Conservation (phyloP, 2,329 filamentous ascomycete genomes). For the Aurifilum marmelostoma region DNA sequence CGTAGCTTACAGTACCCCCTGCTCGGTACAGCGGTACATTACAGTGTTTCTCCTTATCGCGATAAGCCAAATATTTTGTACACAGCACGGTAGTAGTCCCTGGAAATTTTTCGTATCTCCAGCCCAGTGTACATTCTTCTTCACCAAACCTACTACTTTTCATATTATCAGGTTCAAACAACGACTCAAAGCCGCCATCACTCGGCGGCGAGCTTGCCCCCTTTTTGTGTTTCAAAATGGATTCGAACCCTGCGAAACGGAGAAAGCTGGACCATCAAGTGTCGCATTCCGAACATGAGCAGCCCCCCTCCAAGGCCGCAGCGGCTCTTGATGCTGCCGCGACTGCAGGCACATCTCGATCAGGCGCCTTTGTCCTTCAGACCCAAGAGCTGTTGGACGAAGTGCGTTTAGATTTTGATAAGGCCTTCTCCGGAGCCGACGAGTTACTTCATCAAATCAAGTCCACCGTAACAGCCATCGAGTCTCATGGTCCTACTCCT, state of each 20-base stretch:
- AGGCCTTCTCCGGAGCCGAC: constrained; percentile 53
- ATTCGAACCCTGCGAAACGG: constrained; percentile 39
- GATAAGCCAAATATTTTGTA: constrained; percentile 13
- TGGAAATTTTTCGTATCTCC: constrained; percentile 9
- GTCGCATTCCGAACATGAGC: constrained; percentile 1
- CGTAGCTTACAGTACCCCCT: background rate
- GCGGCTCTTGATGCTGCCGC: constrained; percentile 36
- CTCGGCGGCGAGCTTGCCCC: background rate
- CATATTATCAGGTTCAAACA: background rate
- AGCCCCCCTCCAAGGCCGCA: constrained; percentile 20
- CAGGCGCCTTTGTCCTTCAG: constrained; percentile 61
- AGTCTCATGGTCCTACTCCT: constrained; percentile 52
- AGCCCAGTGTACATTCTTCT: background rate
- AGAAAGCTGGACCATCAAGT: constrained; percentile 39
- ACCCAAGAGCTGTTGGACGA: constrained; percentile 63
- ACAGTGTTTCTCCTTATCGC: constrained; percentile 4
- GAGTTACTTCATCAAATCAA: constrained; percentile 56
- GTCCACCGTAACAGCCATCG: constrained; percentile 54
- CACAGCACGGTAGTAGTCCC: background rate
- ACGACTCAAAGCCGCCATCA: background rate
- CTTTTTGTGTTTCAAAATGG: constrained; percentile 33
- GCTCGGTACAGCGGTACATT: background rate
- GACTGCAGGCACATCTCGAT: constrained; percentile 38
- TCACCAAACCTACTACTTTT: background rate
- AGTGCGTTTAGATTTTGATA: constrained; percentile 55